Percentiles rank a stretch among this genome's conserved stretches.
phyloP scores from a whole-genome alignment of 2,329 filamentous ascomycete species.

The Botrytis galanthina region DNA sequence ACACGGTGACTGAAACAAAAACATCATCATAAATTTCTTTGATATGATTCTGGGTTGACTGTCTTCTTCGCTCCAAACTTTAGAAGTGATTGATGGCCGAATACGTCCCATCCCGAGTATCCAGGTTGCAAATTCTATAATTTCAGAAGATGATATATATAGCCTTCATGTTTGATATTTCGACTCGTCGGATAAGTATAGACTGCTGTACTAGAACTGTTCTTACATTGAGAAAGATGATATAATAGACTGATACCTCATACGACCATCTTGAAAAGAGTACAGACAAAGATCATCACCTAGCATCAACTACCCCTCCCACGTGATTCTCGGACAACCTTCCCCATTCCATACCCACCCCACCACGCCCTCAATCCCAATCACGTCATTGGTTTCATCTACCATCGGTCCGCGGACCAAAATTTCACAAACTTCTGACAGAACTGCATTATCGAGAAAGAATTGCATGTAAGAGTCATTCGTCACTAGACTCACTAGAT shows the following conservation, averaged over 20 bases:
- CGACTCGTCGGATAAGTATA: background rate
- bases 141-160: background rate
- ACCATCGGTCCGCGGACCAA: background rate
- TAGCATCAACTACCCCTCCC: background rate
- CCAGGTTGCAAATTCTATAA: background rate
- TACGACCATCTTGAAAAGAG: background rate
- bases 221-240: background rate
- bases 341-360: background rate
- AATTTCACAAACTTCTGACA: constrained; percentile 3
- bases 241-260: background rate
- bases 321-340: constrained; percentile 7
- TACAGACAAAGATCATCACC: background rate
- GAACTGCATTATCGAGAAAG: background rate
- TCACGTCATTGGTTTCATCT: background rate
- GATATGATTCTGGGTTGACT: accelerated
- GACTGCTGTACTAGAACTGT: background rate
- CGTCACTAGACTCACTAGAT: no score
- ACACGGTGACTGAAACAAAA: background rate
- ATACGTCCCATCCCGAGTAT: background rate
- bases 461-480: constrained; percentile 3
- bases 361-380: constrained; percentile 2
- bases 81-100: background rate
- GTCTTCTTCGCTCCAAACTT: background rate
- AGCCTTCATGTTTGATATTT: background rate
- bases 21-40: background rate